phyloP scores from a whole-genome alignment of 2,329 filamentous ascomycete genomes.

The Fusarium concolor region DNA sequence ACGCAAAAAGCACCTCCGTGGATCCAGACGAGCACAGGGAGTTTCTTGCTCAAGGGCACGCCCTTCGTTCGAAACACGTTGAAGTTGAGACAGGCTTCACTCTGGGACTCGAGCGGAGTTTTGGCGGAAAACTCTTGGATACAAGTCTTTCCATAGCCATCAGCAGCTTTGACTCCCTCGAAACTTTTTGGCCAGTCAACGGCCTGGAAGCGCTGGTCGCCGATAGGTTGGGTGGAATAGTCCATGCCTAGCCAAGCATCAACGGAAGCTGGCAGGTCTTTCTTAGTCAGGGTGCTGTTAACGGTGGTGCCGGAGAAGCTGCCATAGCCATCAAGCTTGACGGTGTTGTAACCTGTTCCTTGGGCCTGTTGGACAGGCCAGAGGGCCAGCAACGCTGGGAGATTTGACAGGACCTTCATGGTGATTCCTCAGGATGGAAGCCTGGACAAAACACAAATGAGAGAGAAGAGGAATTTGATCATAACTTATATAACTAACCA shows the following conservation, averaged over 20 bases:
- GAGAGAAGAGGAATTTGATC: too few species aligned
- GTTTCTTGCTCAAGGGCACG: slow-evolving; percentile 50
- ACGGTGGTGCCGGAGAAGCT: slow-evolving; percentile 36
- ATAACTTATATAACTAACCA: background rate
- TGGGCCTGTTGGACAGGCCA: slow-evolving; percentile 16
- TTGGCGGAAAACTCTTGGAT: slow-evolving; percentile 51
- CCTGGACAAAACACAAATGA: accelerated
- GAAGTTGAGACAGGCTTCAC: slow-evolving; percentile 55
- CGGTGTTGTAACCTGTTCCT: slow-evolving; percentile 9
- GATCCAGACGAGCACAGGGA: slow-evolving; percentile 56
- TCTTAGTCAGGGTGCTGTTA: slow-evolving; percentile 31
- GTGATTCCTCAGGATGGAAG: background rate
- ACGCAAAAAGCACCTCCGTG: slow-evolving; percentile 53
- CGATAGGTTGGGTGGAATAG: slow-evolving; percentile 57
- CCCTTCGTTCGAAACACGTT: slow-evolving; percentile 54
- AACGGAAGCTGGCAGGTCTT: slow-evolving; percentile 43
- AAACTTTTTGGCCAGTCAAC: slow-evolving; percentile 56
- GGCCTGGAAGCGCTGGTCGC: slow-evolving; percentile 55
- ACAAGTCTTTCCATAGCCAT: slow-evolving; percentile 56
- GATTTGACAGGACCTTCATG: slow-evolving; percentile 32
- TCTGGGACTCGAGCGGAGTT: slow-evolving; percentile 39
- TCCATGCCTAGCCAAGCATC: slow-evolving; percentile 63
- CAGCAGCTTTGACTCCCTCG: slow-evolving; percentile 53
- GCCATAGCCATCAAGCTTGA: slow-evolving; percentile 36
- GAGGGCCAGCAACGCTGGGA: slow-evolving; percentile 27